These are phyloP conservation scores for Penicillium mononematosum DNA, from an alignment of 495 filamentous ascomycete species.

Conservation along the genomic window DNA sequence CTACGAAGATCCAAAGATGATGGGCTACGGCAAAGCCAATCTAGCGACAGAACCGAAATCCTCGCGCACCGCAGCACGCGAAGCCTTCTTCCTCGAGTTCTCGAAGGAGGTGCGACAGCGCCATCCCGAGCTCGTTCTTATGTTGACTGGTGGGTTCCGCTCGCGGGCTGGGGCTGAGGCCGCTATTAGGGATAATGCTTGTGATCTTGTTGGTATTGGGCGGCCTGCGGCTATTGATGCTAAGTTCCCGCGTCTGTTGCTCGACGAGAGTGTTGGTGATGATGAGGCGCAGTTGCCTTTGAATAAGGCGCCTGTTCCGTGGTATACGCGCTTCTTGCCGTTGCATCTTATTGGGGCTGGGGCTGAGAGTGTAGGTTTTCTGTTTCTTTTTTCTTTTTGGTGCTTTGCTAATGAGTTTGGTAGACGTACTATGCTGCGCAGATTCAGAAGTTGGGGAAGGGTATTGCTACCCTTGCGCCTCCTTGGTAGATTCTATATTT, in stretches of 20 bases:
- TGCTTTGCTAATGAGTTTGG: conserved; percentile 7
- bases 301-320: conserved; percentile 36
- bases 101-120: conserved; percentile 43
- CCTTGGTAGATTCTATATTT: conserved; percentile 9
- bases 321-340: conserved; percentile 34
- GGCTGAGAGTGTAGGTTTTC: conserved; percentile 40
- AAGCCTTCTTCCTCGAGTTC: conserved; percentile 63
- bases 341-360: conserved; percentile 45
- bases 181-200: conserved; percentile 51
- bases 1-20: conserved; percentile 53
- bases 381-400: conserved; percentile 12
- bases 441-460: conserved; percentile 41
- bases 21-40: conserved; percentile 21
- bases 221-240: conserved; percentile 54
- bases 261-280: conserved; percentile 53
- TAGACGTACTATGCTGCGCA: conserved; percentile 43
- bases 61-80: conserved; percentile 48
- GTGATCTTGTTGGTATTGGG: conserved; percentile 58
- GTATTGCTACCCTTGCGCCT: conserved; percentile 32
- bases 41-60: conserved; percentile 23
- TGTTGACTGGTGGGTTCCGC: conserved; percentile 58
- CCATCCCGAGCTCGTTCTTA: conserved; percentile 46
- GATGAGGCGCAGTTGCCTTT: conserved; percentile 46
- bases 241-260: conserved; percentile 45
- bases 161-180: conserved; percentile 53